phyloP scores from a whole-genome alignment of 2,329 filamentous ascomycete genomes.

The Xylariaceae sp. region DNA sequence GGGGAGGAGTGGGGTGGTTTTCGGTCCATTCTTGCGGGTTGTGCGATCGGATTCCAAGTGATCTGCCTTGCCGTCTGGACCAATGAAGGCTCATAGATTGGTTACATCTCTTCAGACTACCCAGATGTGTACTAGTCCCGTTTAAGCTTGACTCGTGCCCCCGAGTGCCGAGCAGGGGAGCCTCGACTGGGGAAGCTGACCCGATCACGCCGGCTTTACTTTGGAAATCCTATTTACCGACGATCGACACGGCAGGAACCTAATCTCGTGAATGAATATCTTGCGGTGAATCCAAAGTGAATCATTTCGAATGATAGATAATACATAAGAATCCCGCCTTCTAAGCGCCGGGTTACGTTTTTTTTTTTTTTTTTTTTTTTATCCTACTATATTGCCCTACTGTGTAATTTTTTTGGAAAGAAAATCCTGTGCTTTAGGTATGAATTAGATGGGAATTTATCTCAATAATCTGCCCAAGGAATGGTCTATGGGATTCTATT shows the following conservation, averaged over 20 bases:
- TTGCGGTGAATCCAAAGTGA: neutral
- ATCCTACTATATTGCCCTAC: no score
- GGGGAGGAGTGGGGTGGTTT: conserved; percentile 1
- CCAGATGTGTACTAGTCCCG: neutral
- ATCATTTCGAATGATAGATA: neutral
- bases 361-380: no score
- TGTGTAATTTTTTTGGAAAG: no score
- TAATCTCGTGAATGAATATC: neutral
- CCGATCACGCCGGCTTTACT: conserved; percentile 7
- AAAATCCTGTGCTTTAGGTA: no score
- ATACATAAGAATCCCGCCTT: neutral
- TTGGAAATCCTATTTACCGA: conserved; percentile 9
- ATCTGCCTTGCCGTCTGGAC: neutral
- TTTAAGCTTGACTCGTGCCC: neutral
- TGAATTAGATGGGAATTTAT: no score
- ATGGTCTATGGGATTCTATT: no score
- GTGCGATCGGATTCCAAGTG: conserved; percentile 9
- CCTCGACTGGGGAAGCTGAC: neutral
- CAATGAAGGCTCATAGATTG: conserved; percentile 13
- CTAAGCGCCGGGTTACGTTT: neutral
- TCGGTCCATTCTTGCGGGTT: conserved; percentile 6
- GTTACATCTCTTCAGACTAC: neutral
- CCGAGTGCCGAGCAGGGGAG: neutral
- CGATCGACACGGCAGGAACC: neutral
- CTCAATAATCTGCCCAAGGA: no score